A percentile compares a stretch with the other conserved stretches of the same genome.
phyloP scores from a whole-genome alignment of 2,329 filamentous ascomycete species.

The Parastagonospora nodorum region DNA sequence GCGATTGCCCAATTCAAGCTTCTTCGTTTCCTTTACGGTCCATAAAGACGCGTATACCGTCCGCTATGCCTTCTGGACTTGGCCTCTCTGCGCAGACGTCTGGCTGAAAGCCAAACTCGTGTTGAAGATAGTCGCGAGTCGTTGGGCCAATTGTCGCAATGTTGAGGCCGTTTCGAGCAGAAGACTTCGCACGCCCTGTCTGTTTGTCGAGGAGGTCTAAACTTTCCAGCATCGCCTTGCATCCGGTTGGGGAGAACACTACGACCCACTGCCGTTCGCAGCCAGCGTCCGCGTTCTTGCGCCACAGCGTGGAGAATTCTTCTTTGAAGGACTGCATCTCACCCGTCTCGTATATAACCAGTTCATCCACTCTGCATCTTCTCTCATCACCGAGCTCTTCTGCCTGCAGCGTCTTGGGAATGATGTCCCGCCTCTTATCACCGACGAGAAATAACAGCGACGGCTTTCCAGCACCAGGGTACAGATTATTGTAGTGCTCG shows the following conservation, averaged over 20 bases:
- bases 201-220: conserved; percentile 53
- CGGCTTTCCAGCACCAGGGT: conserved; percentile 52
- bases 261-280: conserved; percentile 69
- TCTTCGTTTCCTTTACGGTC: background rate
- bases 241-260: conserved; percentile 69
- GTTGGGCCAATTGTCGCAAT: conserved; percentile 94
- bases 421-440: conserved; percentile 86
- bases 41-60: conserved; percentile 62
- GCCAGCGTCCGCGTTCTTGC: conserved; percentile 47
- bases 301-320: conserved; percentile 64
- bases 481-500: conserved; percentile 67
- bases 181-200: conserved; percentile 42
- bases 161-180: conserved; percentile 55
- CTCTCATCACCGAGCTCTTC: conserved; percentile 53
- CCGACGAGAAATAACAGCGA: conserved; percentile 86
- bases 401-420: conserved; percentile 78
- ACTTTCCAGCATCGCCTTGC: conserved; percentile 63
- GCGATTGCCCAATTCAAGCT: background rate
- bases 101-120: conserved; percentile 68
- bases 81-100: conserved; percentile 83
- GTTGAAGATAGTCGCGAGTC: conserved; percentile 74
- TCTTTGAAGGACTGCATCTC: conserved; percentile 78
- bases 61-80: conserved; percentile 76
- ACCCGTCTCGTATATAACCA: conserved; percentile 84
- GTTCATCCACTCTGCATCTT: conserved; percentile 73